Evolutionary conservation across 345 rosid genomes (phyloP).

Genomic region (Citrus trifoliata): DNA sequence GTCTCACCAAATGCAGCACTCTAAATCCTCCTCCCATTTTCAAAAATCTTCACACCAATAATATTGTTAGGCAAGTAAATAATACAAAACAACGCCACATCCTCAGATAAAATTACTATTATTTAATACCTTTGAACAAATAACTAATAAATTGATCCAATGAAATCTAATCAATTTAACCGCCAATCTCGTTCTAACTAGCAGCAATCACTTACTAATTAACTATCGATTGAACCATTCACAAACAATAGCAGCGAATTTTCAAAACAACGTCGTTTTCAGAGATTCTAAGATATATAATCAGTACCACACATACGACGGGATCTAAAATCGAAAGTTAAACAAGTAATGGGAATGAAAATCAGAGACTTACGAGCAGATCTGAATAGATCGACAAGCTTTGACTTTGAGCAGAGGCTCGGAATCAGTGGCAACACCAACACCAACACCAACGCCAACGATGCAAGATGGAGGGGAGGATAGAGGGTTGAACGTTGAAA

Average conservation of each 20-base stretch:
- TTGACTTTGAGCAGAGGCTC: neutral
- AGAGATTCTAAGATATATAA: neutral
- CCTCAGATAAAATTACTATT: neutral
- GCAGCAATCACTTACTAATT: neutral
- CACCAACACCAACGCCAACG: too few species aligned
- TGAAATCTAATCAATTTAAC: too few species aligned
- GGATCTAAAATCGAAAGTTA: neutral
- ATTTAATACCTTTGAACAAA: too few species aligned
- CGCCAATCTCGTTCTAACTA: neutral
- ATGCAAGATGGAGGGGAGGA: neutral
- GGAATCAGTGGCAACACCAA: neutral
- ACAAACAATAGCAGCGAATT: neutral
- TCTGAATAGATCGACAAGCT: neutral
- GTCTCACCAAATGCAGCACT: conserved; percentile 64
- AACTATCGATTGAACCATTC: neutral
- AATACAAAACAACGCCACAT: neutral
- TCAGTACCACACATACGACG: neutral
- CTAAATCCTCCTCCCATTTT: conserved; percentile 73
- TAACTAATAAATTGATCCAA: too few species aligned
- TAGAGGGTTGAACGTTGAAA: too few species aligned
- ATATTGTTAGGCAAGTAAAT: neutral
- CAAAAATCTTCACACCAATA: neutral
- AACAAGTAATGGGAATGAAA: neutral
- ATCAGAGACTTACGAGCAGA: neutral
- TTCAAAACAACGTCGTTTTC: neutral